A percentile compares a stretch with the other conserved stretches of the same genome.
Conservation (phyloP, 1,284 basidiomycete species). For the Fomes fomentarius region DNA sequence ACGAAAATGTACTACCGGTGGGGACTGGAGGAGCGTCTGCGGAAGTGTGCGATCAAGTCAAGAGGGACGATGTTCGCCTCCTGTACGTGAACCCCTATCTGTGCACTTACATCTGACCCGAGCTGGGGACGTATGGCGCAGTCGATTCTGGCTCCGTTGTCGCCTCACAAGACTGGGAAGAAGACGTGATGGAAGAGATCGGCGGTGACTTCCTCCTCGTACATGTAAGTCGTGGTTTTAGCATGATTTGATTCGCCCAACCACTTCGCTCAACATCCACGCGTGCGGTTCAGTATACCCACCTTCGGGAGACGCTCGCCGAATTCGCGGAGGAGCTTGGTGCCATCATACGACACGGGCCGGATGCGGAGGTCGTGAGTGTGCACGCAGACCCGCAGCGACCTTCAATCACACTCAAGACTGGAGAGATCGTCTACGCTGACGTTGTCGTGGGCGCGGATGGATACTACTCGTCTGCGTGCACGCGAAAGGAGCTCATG, state of each 20-base stretch:
- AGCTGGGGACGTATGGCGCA: slow-evolving; percentile 9
- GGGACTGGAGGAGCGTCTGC: slow-evolving; percentile 32
- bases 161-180: slow-evolving; percentile 29
- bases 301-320: slow-evolving; percentile 29
- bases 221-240: slow-evolving; percentile 29
- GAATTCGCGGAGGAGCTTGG: slow-evolving; percentile 29
- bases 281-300: no score
- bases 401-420: slow-evolving; percentile 29
- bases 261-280: no score
- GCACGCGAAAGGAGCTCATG: slow-evolving; percentile 26
- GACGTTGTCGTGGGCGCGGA: slow-evolving; percentile 38
- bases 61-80: slow-evolving; percentile 19
- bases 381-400: slow-evolving; percentile 15
- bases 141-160: slow-evolving; percentile 28
- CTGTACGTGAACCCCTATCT: no score
- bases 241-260: no score
- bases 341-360: slow-evolving; percentile 20
- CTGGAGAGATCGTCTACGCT: slow-evolving; percentile 30
- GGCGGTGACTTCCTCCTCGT: slow-evolving; percentile 31
- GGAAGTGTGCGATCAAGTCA: slow-evolving; percentile 15
- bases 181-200: slow-evolving; percentile 30
- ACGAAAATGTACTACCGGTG: slow-evolving; percentile 32
- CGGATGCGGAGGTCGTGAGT: slow-evolving; percentile 17
- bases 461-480: slow-evolving; percentile 19
- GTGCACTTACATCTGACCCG: no score